Evolutionary conservation across 2,329 filamentous ascomycete species (phyloP).

Genomic region (Myriosclerotinia duriaeana): DNA sequence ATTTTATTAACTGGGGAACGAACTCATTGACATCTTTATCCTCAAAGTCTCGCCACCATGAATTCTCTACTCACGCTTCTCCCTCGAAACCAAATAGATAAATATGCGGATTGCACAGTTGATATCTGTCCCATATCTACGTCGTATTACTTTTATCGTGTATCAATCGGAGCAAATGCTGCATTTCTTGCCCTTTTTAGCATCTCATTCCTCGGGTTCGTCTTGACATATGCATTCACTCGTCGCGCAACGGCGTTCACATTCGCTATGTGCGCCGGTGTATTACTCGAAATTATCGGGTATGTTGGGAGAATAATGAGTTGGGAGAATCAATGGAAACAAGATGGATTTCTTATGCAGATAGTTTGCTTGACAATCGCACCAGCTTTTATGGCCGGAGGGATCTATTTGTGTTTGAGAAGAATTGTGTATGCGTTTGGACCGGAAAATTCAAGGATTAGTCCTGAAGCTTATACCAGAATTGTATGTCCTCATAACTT

Average conservation of each 20-base stretch:
- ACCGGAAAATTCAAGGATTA: conserved; percentile 50
- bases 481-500: conserved; percentile 45
- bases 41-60: conserved; percentile 7
- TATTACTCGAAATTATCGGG: conserved; percentile 56
- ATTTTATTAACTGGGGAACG: background rate
- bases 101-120: conserved; percentile 4
- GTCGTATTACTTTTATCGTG: conserved; percentile 54
- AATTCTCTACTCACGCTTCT: conserved; percentile 3
- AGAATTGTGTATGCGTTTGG: conserved; percentile 52
- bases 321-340: conserved; percentile 53
- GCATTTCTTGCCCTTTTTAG: conserved; percentile 53
- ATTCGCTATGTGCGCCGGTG: conserved; percentile 54
- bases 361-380: conserved; percentile 62
- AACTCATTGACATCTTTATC: background rate
- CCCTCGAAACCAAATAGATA: conserved; percentile 16
- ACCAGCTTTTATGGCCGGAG: conserved; percentile 63
- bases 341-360: conserved; percentile 54
- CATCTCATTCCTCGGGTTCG: conserved; percentile 45
- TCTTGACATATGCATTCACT: conserved; percentile 46
- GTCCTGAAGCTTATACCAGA: conserved; percentile 50
- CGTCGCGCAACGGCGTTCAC: conserved; percentile 53
- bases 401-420: conserved; percentile 61
- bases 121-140: conserved; percentile 39
- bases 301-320: conserved; percentile 59
- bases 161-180: conserved; percentile 54